A percentile compares a stretch with the other conserved stretches of the same genome.
These are phyloP conservation scores for Pseudogymnoascus sp. DNA, from an alignment of 2,329 filamentous ascomycete genomes.

Conservation along the genomic window DNA sequence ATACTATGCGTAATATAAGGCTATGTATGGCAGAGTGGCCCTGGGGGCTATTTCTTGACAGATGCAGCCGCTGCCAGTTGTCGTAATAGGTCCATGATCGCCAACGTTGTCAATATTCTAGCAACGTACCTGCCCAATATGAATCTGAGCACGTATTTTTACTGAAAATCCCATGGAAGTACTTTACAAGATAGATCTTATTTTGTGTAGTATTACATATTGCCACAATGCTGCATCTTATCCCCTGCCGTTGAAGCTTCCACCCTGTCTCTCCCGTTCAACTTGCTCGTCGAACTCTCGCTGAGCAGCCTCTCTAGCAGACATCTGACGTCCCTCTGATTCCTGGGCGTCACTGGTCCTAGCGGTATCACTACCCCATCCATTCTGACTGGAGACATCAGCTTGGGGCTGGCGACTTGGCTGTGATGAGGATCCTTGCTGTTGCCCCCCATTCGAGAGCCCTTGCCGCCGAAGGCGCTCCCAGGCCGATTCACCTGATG, in stretches of 20 bases:
- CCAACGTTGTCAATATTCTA: neutral
- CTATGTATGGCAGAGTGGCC: neutral
- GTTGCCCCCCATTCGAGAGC: neutral
- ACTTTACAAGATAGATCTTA: neutral
- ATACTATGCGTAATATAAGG: neutral
- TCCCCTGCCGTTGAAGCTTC: constrained; percentile 20
- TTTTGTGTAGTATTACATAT: neutral
- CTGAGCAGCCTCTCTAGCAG: constrained; percentile 18
- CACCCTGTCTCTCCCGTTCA: constrained; percentile 27
- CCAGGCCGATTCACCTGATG: constrained; percentile 25
- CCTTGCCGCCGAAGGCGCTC: constrained; percentile 23
- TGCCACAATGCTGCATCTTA: constrained; percentile 14
- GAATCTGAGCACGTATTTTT: neutral
- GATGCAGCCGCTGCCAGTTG: neutral
- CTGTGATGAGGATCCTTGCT: neutral
- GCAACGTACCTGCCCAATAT: neutral
- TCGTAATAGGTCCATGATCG: neutral
- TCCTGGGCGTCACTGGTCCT: neutral
- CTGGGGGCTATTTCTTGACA: neutral
- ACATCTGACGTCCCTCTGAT: neutral
- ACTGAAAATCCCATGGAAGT: neutral
- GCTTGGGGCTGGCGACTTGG: neutral
- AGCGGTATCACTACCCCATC: neutral
- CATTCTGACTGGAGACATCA: neutral
- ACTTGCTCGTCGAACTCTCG: constrained; percentile 29